Base-by-base conservation (phyloP, 2,329 filamentous ascomycete genomes). In the Apiospora aurea region DNA sequence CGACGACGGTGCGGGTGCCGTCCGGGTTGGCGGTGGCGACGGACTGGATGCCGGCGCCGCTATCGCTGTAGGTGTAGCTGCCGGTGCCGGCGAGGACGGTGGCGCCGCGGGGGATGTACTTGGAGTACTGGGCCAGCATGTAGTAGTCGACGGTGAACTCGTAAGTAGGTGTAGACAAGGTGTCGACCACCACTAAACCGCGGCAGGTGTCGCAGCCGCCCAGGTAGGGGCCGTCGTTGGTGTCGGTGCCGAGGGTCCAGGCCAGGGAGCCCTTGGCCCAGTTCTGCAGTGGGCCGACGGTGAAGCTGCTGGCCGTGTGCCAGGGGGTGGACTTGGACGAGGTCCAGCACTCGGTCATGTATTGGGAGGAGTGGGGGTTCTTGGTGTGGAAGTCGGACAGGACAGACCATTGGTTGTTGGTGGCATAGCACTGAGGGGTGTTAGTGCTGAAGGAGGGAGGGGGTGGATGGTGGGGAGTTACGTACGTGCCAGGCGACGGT, bases 151-250 rank as follows among this genome's bases (percentile, higher is more conserved):
- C 81, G 38, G 82, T 83, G 73, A 84, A n/a, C n/a, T n/a, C n/a
- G n/a, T n/a, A n/a, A n/a, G n/a, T n/a, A n/a, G n/a, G n/a, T n/a
- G n/a, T n/a, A n/a, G n/a, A n/a, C n/a, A n/a, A n/a, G n/a, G n/a
- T 85, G 80, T 91, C 87, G 72, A 91, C 82, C 4, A 87, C 87
- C 66, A 90, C 87, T 7, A 91, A 83, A 13, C 89, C 89, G 0
- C 81, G 82, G 77, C 85, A 87, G 13, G 78, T 79, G 29, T 73
- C 74, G 76, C 85, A 87, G n/a, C 81, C 80, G 49, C 82, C 82
- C 34, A 85, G 79, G 70, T 83, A 81, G 0, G 85, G 85, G n/a
- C 78, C 80, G 77, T 84, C 82, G 8, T 75, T 49, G 18, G 73
- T 75, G 66, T 78, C 72, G 34, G 83, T 84, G 1, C 82, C 85